Evolutionary conservation across 139 green algal genomes (phyloP).

Genomic region (Monoraphidium neglectum): DNA sequence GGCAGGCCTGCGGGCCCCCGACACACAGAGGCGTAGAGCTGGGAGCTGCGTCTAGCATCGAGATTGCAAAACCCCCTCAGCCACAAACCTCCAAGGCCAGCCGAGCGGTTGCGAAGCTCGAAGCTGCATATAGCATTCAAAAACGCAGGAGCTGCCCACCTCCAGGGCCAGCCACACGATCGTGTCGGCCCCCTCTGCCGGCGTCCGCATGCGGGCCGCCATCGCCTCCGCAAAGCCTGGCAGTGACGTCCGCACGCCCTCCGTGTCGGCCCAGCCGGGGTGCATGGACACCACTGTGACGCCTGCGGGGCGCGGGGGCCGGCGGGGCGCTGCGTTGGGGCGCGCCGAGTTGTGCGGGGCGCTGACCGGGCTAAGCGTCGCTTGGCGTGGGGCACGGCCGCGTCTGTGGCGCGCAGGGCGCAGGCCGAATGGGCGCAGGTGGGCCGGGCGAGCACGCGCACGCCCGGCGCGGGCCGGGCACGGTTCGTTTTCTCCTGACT

Average conservation of each 20-base stretch:
- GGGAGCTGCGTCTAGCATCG: neutral
- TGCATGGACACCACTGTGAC: constrained; percentile 49
- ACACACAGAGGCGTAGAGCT: neutral
- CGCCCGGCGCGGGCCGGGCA: no score
- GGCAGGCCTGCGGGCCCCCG: neutral
- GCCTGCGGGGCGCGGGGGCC: no score
- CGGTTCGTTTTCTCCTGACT: no score
- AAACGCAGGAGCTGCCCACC: constrained; percentile 19
- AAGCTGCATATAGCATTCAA: neutral
- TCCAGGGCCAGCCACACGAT: constrained; percentile 62
- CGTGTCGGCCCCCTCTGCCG: constrained; percentile 63
- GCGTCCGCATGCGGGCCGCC: constrained; percentile 46
- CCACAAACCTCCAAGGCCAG: neutral
- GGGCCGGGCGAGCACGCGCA: no score
- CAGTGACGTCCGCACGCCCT: constrained; percentile 65
- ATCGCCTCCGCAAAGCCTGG: constrained; percentile 62
- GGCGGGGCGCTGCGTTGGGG: no score
- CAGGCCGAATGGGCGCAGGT: no score
- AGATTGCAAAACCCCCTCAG: neutral
- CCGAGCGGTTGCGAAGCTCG: neutral
- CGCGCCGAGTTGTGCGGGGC: no score
- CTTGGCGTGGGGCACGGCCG: no score
- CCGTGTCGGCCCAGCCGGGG: constrained; percentile 65
- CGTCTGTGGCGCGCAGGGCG: no score
- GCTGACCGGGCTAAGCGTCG: no score